A percentile compares a stretch with the other conserved stretches of the same genome.
These are phyloP conservation scores for Podospora comata DNA, from an alignment of 495 filamentous ascomycete species.

Conservation along the genomic window DNA sequence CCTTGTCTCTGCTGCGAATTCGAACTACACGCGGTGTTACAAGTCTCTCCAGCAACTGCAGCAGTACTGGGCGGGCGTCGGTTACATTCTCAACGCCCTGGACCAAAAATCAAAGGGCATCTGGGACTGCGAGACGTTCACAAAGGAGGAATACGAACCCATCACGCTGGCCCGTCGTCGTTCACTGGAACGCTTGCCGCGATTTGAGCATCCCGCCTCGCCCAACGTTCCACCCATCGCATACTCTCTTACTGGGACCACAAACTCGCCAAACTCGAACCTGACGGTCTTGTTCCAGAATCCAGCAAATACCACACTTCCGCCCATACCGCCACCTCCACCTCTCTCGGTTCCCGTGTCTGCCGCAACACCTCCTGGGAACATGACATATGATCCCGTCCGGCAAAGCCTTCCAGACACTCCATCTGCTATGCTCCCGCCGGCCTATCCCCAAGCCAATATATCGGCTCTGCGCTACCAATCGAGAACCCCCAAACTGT, in stretches of 20 bases:
- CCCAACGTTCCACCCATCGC: conserved; percentile 57
- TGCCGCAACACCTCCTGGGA: conserved; percentile 46
- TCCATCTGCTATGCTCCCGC: conserved; percentile 39
- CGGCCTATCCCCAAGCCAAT: conserved; percentile 47
- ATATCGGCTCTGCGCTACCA: conserved; percentile 44
- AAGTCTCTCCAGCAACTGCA: conserved; percentile 73
- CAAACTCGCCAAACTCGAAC: conserved; percentile 75
- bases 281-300: conserved; percentile 67
- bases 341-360: conserved; percentile 30
- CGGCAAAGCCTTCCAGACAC: conserved; percentile 47
- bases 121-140: conserved; percentile 75
- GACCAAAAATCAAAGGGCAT: conserved; percentile 84
- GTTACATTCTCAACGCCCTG: conserved; percentile 80
- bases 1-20: conserved; percentile 68
- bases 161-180: conserved; percentile 54
- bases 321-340: conserved; percentile 23
- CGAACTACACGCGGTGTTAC: conserved; percentile 79
- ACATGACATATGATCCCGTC: conserved; percentile 54
- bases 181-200: conserved; percentile 34
- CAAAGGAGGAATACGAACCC: conserved; percentile 72
- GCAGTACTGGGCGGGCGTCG: conserved; percentile 78
- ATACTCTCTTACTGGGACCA: conserved; percentile 76
- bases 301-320: conserved; percentile 18
- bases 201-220: conserved; percentile 36
- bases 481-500: conserved; percentile 24